A percentile compares a stretch with the other conserved stretches of the same genome.
These are phyloP conservation scores for Astraeus odoratus DNA, from an alignment of 768 basidiomycete species.

Conservation along the genomic window DNA sequence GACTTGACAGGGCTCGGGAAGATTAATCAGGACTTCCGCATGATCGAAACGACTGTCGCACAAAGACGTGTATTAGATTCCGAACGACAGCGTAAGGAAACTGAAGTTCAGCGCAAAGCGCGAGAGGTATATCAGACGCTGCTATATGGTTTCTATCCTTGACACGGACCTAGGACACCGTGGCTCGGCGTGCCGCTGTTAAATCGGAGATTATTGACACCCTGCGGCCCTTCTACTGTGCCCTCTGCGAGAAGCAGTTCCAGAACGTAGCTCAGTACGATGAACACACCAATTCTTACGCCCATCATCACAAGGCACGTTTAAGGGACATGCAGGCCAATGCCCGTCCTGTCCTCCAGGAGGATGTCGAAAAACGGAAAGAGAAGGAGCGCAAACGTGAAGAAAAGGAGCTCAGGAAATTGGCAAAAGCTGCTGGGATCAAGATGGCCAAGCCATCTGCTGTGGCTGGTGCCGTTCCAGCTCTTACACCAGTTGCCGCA, in stretches of 20 bases:
- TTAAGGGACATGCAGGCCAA: conserved; percentile 77
- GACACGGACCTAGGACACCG: conserved; percentile 41
- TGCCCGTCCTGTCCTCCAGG: conserved; percentile 55
- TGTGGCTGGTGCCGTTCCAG: conserved; percentile 15
- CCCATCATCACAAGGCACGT: conserved; percentile 80
- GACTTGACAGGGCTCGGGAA: conserved; percentile 80
- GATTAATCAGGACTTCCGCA: conserved; percentile 66
- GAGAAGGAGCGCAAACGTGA: conserved; percentile 84
- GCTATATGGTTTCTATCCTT: conserved; percentile 5
- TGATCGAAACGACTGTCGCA: conserved; percentile 82
- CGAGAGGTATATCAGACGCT: conserved; percentile 50
- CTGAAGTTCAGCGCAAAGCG: conserved; percentile 62
- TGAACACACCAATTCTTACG: conserved; percentile 85
- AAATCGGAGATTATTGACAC: conserved; percentile 62
- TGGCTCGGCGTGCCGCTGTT: conserved; percentile 59
- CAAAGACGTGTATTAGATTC: conserved; percentile 76
- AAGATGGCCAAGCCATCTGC: conserved; percentile 41
- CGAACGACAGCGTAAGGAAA: conserved; percentile 75
- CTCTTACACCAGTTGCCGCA: conserved; percentile 13
- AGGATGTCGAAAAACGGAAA: conserved; percentile 66
- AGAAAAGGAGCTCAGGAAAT: conserved; percentile 78
- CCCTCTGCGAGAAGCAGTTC: conserved; percentile 83
- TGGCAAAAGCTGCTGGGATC: conserved; percentile 77
- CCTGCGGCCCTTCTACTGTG: conserved; percentile 72
- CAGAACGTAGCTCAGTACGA: conserved; percentile 82